A percentile compares a stretch with the other conserved stretches of the same genome.
These are phyloP conservation scores for Bothriochloa decipiens DNA, from an alignment of 176 grass and related monocot species.

Conservation along the genomic window DNA sequence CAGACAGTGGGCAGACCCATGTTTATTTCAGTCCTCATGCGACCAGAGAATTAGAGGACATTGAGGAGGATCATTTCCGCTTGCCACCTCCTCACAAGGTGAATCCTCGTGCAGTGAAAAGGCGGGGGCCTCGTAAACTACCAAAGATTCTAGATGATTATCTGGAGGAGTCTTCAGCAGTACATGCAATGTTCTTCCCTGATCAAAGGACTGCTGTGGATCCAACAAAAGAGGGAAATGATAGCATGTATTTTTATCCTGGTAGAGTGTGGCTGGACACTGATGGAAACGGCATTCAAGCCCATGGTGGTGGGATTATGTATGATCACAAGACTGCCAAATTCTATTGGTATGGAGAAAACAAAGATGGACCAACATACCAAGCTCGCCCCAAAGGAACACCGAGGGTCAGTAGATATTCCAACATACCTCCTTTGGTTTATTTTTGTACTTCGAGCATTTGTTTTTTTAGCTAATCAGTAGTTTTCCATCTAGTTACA, in stretches of 20 bases:
- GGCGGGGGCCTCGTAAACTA: conserved; percentile 50
- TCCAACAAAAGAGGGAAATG: conserved; percentile 46
- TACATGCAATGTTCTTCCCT: conserved; percentile 81
- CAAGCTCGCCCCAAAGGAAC: conserved; percentile 60
- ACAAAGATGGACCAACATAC: conserved; percentile 81
- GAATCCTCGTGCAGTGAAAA: conserved; percentile 76
- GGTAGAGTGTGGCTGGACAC: conserved; percentile 85
- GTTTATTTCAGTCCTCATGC: conserved; percentile 38
- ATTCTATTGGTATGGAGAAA: conserved; percentile 98
- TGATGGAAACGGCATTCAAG: conserved; percentile 83
- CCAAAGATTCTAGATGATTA: conserved; percentile 64
- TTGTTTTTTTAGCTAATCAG: background rate
- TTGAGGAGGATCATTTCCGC: conserved; percentile 67
- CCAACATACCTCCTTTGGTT: background rate
- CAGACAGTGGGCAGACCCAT: conserved; percentile 37
- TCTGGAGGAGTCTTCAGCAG: conserved; percentile 81
- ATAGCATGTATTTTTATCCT: conserved; percentile 72
- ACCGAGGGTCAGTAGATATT: conserved; percentile 56
- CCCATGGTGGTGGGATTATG: conserved; percentile 87
- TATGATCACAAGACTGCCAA: conserved; percentile 63
- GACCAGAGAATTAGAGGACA: conserved; percentile 63
- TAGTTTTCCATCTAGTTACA: background rate
- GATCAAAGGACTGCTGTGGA: conserved; percentile 43
- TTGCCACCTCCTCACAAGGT: conserved; percentile 68
- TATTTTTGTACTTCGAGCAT: background rate